Base-by-base conservation (phyloP, 2,329 filamentous ascomycete genomes). In the Verticillium dahliae region DNA sequence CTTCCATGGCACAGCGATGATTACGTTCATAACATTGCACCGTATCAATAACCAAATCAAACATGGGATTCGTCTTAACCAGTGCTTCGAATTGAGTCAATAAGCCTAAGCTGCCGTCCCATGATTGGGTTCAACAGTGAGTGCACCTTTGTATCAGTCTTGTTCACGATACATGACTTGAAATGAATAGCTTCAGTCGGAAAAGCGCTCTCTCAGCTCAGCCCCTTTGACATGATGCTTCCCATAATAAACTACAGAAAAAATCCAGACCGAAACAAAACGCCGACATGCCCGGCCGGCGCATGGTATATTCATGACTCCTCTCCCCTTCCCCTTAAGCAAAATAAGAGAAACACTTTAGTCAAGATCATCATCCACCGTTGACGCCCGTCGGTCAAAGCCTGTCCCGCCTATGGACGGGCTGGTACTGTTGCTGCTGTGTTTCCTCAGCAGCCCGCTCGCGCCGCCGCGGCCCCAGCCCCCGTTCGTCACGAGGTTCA, bases 401-500 rank as follows among this genome's bases (percentile, higher is more conserved):
- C 62, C 60, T 3, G 63, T 59, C 9, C 62, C 45, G 45, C 45
- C 45, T 52, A 52, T 52, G 18, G 45, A 52, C 18, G 45, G 45
- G 5, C 45, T 52, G n/a, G 45, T 52, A 18, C 45, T 52, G 45
- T 52, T 64, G 39, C 62, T 61, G 62, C 73, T 73, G 59, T 70
- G 71, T 62, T 76, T 75, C 38, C 76, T 70, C 56, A 80, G 66
- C 70, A 80, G 70, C 38, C 78, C 77, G 63, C 76, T 80, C 15
- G 77, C 78, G 50, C 77, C 76, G 61, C 75, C 72, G 4, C 73
- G 72, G 3, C 74, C 70, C 74, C 74, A 78, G 58, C 72, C 72
- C 69, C 68, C 72, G 58, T 75, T 76, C 6, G 72, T 74, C 27
- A 77, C 75, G 5, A 76, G 72, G 66, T 82, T 71, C 72, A 84